Evolutionary conservation across 2,329 filamentous ascomycete species (phyloP).

Genomic region (Ophiostoma australiae): DNA sequence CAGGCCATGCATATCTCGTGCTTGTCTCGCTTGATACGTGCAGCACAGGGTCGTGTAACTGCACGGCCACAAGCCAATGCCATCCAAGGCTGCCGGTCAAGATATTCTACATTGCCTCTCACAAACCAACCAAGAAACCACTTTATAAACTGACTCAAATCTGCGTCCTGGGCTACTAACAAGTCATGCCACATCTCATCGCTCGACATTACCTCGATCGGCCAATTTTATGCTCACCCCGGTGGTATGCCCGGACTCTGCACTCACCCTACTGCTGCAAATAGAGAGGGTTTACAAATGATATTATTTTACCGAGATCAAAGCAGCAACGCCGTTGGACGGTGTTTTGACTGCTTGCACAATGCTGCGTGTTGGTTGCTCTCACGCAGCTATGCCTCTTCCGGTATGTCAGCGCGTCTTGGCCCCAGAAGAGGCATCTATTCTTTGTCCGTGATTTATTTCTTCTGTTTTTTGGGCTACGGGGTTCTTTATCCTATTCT

Average conservation of each 20-base stretch:
- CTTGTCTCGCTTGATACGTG: background rate
- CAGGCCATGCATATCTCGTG: background rate
- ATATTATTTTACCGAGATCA: background rate
- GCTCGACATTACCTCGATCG: background rate
- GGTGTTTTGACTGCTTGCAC: background rate
- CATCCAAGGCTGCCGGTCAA: background rate
- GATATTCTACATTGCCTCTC: background rate
- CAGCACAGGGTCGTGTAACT: background rate
- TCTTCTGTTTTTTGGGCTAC: background rate
- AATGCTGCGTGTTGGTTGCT: background rate
- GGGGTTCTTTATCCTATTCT: too few species aligned
- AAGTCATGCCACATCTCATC: background rate
- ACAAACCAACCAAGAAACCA: background rate
- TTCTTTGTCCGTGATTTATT: background rate
- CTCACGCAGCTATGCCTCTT: background rate
- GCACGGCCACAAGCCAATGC: background rate
- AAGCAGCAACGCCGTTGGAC: background rate
- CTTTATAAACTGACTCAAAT: too few species aligned
- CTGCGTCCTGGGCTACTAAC: too few species aligned
- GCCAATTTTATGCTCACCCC: background rate
- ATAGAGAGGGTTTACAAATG: background rate
- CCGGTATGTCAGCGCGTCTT: conserved; percentile 8
- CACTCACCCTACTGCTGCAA: background rate
- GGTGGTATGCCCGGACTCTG: background rate
- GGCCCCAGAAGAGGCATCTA: background rate